phyloP scores from a whole-genome alignment of 805 yeast genomes.

The Lachancea nothofagi region DNA sequence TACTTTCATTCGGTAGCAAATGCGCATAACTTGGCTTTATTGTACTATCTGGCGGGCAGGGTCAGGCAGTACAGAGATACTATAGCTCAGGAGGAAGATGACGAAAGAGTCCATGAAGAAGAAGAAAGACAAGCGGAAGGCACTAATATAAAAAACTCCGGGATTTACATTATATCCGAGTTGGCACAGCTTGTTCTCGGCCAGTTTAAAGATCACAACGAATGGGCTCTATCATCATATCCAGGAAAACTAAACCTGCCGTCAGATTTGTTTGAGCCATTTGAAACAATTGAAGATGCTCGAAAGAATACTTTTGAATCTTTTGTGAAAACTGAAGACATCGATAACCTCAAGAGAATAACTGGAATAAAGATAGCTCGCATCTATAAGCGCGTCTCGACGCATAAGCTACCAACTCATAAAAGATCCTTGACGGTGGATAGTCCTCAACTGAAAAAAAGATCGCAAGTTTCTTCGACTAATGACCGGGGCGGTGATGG shows the following conservation, averaged over 20 bases:
- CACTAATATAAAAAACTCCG: constrained; percentile 27
- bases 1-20: constrained; percentile 56
- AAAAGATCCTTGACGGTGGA: constrained; percentile 26
- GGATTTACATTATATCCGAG: constrained; percentile 66
- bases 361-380: constrained; percentile 33
- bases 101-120: constrained; percentile 13
- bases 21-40: constrained; percentile 60
- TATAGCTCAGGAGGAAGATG: constrained; percentile 31
- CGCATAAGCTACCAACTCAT: constrained; percentile 29
- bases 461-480: constrained; percentile 3
- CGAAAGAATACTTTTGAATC: constrained; percentile 49
- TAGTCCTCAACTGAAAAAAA: constrained; percentile 16
- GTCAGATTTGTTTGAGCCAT: constrained; percentile 61
- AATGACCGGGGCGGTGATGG: constrained; percentile 13
- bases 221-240: constrained; percentile 73
- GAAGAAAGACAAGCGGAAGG: constrained; percentile 5
- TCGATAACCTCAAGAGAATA: constrained; percentile 34
- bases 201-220: constrained; percentile 48
- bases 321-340: constrained; percentile 47
- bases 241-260: constrained; percentile 73
- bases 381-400: constrained; percentile 27
- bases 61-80: constrained; percentile 73
- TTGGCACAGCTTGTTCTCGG: constrained; percentile 61
- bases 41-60: constrained; percentile 72
- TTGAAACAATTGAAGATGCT: constrained; percentile 52